Base-by-base conservation (phyloP, 306 rosid genomes). In the Inga laurina region DNA sequence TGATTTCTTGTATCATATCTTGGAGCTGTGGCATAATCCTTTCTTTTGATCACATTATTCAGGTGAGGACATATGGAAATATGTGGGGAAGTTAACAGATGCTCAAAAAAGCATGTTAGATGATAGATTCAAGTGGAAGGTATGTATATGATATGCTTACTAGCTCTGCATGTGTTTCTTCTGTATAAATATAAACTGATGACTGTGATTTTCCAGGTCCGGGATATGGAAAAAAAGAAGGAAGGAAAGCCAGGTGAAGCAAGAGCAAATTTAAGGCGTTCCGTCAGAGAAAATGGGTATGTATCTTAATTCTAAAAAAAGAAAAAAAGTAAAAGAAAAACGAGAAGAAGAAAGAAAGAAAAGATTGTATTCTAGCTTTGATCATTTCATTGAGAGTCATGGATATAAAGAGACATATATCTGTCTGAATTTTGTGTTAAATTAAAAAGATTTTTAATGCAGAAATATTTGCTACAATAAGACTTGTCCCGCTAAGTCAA, bases 41-140 rank as follows among this genome's bases (percentile, higher is more conserved):
- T 79, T 48, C 15, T 59, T 27, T 21, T 51, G 12, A 39, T 67
- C 5, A 56, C 69, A 65, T 45, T 82, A 75, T 61, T 46, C 75
- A 97, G 99, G 99, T 49, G 98, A 97, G 86, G 99, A 97, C 89
- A 94, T 97, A 67, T 97, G 99, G 99, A 93, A 93, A 88, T 97
- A 87, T 83, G 93, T 97, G 16, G 98, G 99, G 79, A 97, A 94
- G 87, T 91, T 97, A 72, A 92, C 99, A 51, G 98, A 94, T 86
- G 98, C 99, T 83, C 99, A 97, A 84, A 94, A 83, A 85, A 94
- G 99, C 95, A 94, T 97, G 98, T 78, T 97, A 88, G 98, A 94
- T 57, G 99, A 97, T 79, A 91, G 94, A 83, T 94, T 97, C 87
- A 97, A 97, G 90, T 97, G 98, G 98, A 97, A 94, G 98, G 99